A percentile compares a stretch with the other conserved stretches of the same genome.
These are phyloP conservation scores for Penicillium sp. DNA, from an alignment of 2,329 filamentous ascomycete species.

Conservation along the genomic window DNA sequence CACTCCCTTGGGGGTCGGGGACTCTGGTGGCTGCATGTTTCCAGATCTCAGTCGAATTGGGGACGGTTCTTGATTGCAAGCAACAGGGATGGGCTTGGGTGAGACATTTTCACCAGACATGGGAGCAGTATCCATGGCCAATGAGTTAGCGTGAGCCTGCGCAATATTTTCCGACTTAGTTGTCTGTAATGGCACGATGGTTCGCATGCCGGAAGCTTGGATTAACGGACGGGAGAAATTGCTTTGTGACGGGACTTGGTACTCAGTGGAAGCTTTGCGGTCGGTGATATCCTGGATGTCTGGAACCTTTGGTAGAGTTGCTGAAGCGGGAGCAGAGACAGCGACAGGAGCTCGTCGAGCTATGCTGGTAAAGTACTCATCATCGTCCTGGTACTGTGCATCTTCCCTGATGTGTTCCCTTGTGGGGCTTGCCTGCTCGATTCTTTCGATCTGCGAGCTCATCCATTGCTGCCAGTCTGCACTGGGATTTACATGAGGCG, in stretches of 20 bases:
- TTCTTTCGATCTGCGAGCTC: slow-evolving; percentile 36
- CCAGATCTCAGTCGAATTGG: slow-evolving; percentile 27
- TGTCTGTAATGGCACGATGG: slow-evolving; percentile 18
- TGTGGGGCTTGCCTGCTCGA: slow-evolving; percentile 28
- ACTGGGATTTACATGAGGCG: slow-evolving; percentile 23
- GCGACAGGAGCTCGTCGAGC: slow-evolving; percentile 7
- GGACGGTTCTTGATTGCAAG: slow-evolving; percentile 14
- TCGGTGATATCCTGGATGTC: background rate
- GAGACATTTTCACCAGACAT: slow-evolving; percentile 1
- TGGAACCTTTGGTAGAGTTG: background rate
- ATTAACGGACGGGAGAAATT: slow-evolving; percentile 43
- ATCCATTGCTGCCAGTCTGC: slow-evolving; percentile 43
- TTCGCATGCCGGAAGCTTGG: slow-evolving; percentile 34
- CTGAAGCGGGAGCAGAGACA: background rate
- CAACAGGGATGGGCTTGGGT: background rate
- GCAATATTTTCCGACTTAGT: slow-evolving; percentile 3
- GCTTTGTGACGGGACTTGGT: slow-evolving; percentile 19
- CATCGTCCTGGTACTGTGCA: slow-evolving; percentile 37
- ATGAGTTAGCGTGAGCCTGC: slow-evolving; percentile 3
- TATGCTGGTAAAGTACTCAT: slow-evolving; percentile 17
- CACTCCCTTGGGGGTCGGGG: slow-evolving; percentile 33
- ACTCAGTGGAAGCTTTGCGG: background rate
- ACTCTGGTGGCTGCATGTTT: slow-evolving; percentile 28
- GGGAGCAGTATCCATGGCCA: background rate
- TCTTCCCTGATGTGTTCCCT: slow-evolving; percentile 42